phyloP scores from a whole-genome alignment of 192 early-diverging fungal species.

The Umbelopsis isabellina region DNA sequence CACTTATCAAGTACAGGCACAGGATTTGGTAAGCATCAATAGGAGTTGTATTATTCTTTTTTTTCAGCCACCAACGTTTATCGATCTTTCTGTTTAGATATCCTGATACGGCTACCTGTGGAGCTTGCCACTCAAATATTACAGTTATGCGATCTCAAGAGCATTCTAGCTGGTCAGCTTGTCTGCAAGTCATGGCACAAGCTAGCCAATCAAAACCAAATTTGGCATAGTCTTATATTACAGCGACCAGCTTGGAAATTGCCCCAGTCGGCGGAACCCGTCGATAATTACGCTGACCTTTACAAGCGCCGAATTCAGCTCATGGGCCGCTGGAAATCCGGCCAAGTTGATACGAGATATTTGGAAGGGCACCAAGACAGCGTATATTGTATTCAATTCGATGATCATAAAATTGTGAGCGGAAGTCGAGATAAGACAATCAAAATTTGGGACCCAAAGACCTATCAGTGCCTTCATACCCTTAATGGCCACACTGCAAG shows the following conservation, averaged over 20 bases:
- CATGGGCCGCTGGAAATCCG: conserved; percentile 59
- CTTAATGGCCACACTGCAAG: conserved; percentile 62
- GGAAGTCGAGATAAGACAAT: conserved; percentile 79
- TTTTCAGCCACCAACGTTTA: background rate
- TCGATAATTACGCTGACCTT: conserved; percentile 53
- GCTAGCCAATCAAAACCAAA: conserved; percentile 19
- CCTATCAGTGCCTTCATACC: conserved; percentile 57
- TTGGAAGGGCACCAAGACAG: conserved; percentile 82
- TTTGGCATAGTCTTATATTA: conserved; percentile 26
- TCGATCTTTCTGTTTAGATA: conserved; percentile 21
- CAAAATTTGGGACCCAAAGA: conserved; percentile 81
- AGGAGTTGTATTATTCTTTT: too few relatives aligned
- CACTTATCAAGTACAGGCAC: background rate
- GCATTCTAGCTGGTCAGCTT: background rate
- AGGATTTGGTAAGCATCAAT: background rate
- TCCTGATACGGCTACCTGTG: conserved; percentile 16
- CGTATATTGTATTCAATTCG: conserved; percentile 91
- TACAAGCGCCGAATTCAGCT: conserved; percentile 70
- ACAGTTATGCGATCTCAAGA: conserved; percentile 20
- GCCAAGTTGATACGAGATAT: conserved; percentile 48
- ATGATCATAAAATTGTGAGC: conserved; percentile 70
- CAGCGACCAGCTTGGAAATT: conserved; percentile 5
- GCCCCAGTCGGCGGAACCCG: background rate
- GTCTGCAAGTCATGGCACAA: conserved; percentile 24
- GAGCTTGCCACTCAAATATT: conserved; percentile 24